These are phyloP conservation scores for Coprinellus micaceus DNA, from an alignment of 768 basidiomycete genomes.

Conservation along the genomic window DNA sequence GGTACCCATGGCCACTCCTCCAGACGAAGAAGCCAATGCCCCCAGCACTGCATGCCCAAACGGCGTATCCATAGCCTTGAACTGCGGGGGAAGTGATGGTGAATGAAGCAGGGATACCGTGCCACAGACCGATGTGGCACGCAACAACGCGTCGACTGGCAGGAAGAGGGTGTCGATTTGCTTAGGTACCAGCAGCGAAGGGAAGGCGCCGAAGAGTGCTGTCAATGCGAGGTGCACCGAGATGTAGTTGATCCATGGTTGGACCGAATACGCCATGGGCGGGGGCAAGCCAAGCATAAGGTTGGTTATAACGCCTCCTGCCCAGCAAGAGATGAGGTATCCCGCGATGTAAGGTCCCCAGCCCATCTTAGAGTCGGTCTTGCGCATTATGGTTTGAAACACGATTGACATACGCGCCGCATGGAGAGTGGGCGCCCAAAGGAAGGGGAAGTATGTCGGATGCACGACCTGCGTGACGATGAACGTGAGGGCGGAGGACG, in stretches of 20 bases:
- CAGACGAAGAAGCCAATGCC: constrained; percentile 44
- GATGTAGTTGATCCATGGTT: constrained; percentile 47
- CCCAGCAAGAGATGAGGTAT: constrained; percentile 48
- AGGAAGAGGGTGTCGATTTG: constrained; percentile 43
- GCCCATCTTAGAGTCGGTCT: constrained; percentile 26
- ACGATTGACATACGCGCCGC: constrained; percentile 42
- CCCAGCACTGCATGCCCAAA: constrained; percentile 47
- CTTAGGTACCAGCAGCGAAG: constrained; percentile 31
- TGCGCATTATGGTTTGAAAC: constrained; percentile 38
- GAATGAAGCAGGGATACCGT: constrained; percentile 33
- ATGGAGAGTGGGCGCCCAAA: constrained; percentile 38
- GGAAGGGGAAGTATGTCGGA: constrained; percentile 36
- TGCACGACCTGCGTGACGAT: constrained; percentile 35
- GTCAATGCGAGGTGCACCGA: constrained; percentile 44
- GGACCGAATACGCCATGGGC: constrained; percentile 42
- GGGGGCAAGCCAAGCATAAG: constrained; percentile 42
- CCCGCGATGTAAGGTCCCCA: constrained; percentile 45
- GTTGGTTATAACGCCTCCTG: constrained; percentile 43
- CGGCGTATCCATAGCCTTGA: constrained; percentile 14
- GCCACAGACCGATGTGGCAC: constrained; percentile 37
- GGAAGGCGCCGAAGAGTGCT: constrained; percentile 34
- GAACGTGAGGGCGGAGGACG: constrained; percentile 11
- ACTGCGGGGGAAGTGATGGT: constrained; percentile 13
- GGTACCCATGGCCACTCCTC: constrained; percentile 42
- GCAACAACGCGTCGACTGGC: constrained; percentile 48